Conservation (phyloP, 2,329 filamentous ascomycete genomes). For the Teratosphaeria nubilosa region DNA sequence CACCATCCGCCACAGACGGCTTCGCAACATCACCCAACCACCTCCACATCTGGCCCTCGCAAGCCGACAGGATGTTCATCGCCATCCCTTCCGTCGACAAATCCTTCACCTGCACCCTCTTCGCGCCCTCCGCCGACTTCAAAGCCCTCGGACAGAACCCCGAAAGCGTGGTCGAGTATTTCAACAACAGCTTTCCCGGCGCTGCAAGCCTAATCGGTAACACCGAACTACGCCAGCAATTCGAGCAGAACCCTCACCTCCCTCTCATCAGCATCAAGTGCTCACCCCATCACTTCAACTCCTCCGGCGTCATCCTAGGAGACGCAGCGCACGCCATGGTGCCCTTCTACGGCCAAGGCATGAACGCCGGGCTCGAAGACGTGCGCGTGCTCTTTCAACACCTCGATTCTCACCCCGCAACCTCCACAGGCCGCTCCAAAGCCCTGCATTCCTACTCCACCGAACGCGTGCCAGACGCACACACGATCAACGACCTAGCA, state of each 20-base stretch:
- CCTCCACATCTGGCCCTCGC: conserved; percentile 88
- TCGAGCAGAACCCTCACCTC: conserved; percentile 73
- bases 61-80: conserved; percentile 84
- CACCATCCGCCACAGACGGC: conserved; percentile 30
- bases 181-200: conserved; percentile 76
- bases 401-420: conserved; percentile 56
- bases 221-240: conserved; percentile 60
- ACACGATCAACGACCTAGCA: conserved; percentile 86
- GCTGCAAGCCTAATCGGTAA: conserved; percentile 60
- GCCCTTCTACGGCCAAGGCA: conserved; percentile 95
- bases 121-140: conserved; percentile 66
- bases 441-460: conserved; percentile 66
- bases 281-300: conserved; percentile 70
- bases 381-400: conserved; percentile 77
- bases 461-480: conserved; percentile 64
- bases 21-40: conserved; percentile 87
- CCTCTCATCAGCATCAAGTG: conserved; percentile 92
- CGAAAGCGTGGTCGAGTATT: conserved; percentile 56
- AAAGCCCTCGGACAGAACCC: conserved; percentile 54
- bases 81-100: conserved; percentile 83
- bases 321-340: conserved; percentile 98
- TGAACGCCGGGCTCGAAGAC: conserved; percentile 94
- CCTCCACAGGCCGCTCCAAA: conserved; percentile 26
- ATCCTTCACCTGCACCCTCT: conserved; percentile 90
- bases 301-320: conserved; percentile 73